Evolutionary conservation across 345 rosid genomes (phyloP).

Genomic region (Anastatica hierochuntica): DNA sequence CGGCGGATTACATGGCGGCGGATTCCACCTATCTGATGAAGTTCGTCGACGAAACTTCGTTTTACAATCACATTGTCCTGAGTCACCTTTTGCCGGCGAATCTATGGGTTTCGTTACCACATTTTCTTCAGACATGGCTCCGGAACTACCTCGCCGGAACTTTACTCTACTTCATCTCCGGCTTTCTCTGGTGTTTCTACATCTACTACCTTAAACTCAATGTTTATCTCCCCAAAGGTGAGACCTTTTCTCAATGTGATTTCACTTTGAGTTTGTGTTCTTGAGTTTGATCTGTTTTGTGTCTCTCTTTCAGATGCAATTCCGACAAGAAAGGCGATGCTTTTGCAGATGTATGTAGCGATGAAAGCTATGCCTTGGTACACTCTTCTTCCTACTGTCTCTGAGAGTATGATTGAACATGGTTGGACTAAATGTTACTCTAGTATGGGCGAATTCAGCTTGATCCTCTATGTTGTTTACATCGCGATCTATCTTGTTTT

Average conservation of each 20-base stretch:
- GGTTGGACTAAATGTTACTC: constrained; percentile 78
- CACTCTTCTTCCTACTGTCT: constrained; percentile 56
- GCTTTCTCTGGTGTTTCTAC: constrained; percentile 83
- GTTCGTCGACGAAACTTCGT: constrained; percentile 43
- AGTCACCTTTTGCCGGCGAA: constrained; percentile 42
- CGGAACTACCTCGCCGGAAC: constrained; percentile 76
- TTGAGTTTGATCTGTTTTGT: too few relatives aligned
- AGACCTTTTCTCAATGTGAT: neutral
- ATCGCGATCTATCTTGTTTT: constrained; percentile 44
- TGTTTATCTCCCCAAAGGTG: constrained; percentile 69
- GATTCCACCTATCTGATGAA: constrained; percentile 30
- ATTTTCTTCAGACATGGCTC: constrained; percentile 74
- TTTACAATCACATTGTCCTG: constrained; percentile 66
- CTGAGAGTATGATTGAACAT: constrained; percentile 69
- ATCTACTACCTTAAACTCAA: constrained; percentile 74
- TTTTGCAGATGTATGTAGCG: constrained; percentile 68
- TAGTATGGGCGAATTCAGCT: constrained; percentile 47
- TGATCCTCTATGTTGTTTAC: constrained; percentile 39
- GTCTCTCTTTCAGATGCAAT: constrained; percentile 77
- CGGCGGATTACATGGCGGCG: constrained; percentile 11
- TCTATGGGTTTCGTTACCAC: constrained; percentile 64
- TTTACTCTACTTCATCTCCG: constrained; percentile 65
- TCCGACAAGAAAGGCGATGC: constrained; percentile 68
- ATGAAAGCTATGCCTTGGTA: constrained; percentile 90
- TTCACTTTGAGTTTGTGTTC: neutral